Base-by-base conservation (phyloP, 108 stramenopile genomes). In the Aureococcus anophagefferens region DNA sequence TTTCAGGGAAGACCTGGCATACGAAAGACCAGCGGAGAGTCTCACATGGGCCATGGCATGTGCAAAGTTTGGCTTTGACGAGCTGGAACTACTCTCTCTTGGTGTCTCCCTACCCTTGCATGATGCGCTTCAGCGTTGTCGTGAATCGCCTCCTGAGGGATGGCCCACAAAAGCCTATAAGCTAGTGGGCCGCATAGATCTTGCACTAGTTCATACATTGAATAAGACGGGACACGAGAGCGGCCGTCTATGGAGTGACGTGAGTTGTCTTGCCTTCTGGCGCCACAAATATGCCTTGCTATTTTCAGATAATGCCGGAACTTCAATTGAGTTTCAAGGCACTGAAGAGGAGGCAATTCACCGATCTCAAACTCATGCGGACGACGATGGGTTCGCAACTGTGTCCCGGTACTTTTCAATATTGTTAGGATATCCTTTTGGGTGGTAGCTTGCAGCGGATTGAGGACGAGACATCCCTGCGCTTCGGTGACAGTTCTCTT, bases 401-500 rank as follows among this genome's bases (percentile, higher is more conserved):
- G n/a, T n/a, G n/a, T n/a, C n/a, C n/a, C n/a, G n/a, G n/a, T n/a
- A 30, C 11, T 13, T 64, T 13, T 32, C 64, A 16, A 11, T 32
- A 11, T 64, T 13, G 9, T 7, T 30, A 30, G 32, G 11, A 64
- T 46, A 71, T 33, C 32, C 70, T 36, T 32, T 62, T 63, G 62
- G 70, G 21, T 71, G 40, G 13, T 44, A 44, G 40, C 21, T 72
- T 97, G 46, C 66, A 79, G 16, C 78, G 77, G 17, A 63, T 95
- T 32, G 92, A 93, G 71, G 64, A 81, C n/a, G 75, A 72, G 59
- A 89, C 92, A 5, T 77, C 92, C 9, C 86, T 96, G 83, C 87
- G 93, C 31, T 96, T 94, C 64, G 91, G 91, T 44, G 78, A 86
- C 37, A 93, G 94, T 81, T 91, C 89, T 71, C 86, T 93, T 31